A percentile compares a stretch with the other conserved stretches of the same genome.
Conservation (phyloP, 148 eudicot genomes). For the Rhododendron ferrugineum region DNA sequence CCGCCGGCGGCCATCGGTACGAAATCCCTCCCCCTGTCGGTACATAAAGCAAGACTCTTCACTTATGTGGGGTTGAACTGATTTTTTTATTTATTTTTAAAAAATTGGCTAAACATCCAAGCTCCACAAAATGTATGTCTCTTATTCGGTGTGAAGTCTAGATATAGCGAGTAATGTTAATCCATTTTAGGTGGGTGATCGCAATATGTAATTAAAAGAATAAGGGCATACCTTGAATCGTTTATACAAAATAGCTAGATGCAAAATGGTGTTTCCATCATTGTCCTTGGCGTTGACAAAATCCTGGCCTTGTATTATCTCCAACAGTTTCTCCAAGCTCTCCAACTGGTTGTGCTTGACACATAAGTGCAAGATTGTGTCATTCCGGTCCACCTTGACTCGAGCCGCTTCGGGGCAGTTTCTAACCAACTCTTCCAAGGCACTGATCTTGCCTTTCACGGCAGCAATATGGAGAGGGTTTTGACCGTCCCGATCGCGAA, state of each 20-base stretch:
- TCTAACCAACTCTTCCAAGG: slow-evolving; percentile 13
- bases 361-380: slow-evolving; percentile 29
- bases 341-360: slow-evolving; percentile 15
- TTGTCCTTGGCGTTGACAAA: neutral
- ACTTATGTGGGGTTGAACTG: too few relatives aligned
- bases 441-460: neutral
- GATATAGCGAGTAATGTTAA: neutral
- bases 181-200: neutral
- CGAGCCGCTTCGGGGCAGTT: slow-evolving; percentile 18
- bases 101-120: too few relatives aligned
- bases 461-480: neutral
- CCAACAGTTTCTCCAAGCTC: slow-evolving; percentile 9
- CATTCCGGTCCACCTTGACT: slow-evolving; percentile 7
- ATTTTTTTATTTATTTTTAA: too few relatives aligned
- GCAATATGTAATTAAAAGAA: neutral
- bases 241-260: neutral
- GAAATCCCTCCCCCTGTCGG: too few relatives aligned
- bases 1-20: too few relatives aligned
- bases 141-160: too few relatives aligned
- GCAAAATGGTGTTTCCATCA: neutral
- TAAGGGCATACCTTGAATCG: neutral
- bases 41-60: too few relatives aligned
- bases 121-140: too few relatives aligned
- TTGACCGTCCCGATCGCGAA: slow-evolving; percentile 23
- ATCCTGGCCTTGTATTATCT: neutral